Conservation (phyloP, 139 green algal species). For the Chlamydomonas sp. region DNA sequence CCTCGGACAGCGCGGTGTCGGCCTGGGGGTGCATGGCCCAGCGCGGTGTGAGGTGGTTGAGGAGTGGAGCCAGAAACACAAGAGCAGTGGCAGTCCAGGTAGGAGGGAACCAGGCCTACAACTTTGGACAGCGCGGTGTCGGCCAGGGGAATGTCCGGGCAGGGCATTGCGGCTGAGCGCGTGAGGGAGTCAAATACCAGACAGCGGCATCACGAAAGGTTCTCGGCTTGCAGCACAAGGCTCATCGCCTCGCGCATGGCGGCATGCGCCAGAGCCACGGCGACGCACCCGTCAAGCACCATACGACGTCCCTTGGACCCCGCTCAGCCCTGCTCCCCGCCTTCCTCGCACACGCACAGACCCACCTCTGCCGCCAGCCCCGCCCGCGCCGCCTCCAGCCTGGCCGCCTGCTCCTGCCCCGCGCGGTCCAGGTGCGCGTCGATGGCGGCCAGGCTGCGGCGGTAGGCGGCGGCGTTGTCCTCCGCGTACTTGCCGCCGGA, state of each 20-base stretch:
- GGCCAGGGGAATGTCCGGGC: too few relatives aligned
- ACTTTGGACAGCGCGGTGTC: too few relatives aligned
- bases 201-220: too few relatives aligned
- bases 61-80: too few relatives aligned
- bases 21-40: neutral
- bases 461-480: conserved; percentile 48
- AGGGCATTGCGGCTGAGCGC: too few relatives aligned
- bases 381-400: conserved; percentile 20
- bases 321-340: neutral
- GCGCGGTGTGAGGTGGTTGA: too few relatives aligned
- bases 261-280: too few relatives aligned
- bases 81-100: too few relatives aligned
- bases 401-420: conserved; percentile 28
- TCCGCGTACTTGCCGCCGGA: conserved; percentile 45
- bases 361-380: conserved; percentile 26
- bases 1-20: neutral
- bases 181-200: too few relatives aligned
- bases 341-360: neutral
- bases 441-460: conserved; percentile 47
- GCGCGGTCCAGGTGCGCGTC: conserved; percentile 43
- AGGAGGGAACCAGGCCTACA: too few relatives aligned
- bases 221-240: neutral
- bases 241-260: neutral
- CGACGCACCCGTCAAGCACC: neutral
- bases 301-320: neutral